Evolutionary conservation across 140 eudicot species (phyloP).

Genomic region (Senecio squalidus): DNA sequence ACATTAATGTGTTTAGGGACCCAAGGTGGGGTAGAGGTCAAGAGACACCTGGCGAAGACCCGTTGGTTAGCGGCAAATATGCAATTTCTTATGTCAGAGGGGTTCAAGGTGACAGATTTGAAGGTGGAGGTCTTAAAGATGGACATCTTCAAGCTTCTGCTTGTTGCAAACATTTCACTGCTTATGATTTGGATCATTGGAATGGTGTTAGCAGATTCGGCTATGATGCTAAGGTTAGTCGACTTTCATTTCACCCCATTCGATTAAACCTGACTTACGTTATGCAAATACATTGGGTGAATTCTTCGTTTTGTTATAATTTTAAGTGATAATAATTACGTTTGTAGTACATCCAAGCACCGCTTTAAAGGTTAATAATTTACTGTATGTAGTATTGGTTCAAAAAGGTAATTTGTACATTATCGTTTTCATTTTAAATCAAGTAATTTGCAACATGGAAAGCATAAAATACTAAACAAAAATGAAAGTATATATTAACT

Average conservation of each 20-base stretch:
- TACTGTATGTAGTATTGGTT: neutral
- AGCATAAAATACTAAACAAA: slow-evolving; percentile 1
- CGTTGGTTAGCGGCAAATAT: slow-evolving; percentile 62
- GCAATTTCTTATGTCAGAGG: slow-evolving; percentile 86
- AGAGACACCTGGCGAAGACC: slow-evolving; percentile 98
- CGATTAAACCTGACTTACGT: neutral
- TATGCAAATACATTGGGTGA: neutral
- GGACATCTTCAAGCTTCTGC: slow-evolving; percentile 90
- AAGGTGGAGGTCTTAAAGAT: slow-evolving; percentile 61
- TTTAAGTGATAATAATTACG: neutral
- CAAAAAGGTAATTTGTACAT: neutral
- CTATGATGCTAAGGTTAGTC: slow-evolving; percentile 72
- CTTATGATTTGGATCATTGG: slow-evolving; percentile 94
- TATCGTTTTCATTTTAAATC: too few relatives aligned
- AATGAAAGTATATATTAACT: neutral
- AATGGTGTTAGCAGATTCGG: slow-evolving; percentile 57
- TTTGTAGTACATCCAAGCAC: neutral
- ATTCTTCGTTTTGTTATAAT: neutral
- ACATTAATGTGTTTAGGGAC: slow-evolving; percentile 88
- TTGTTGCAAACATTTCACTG: slow-evolving; percentile 96
- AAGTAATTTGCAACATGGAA: too few relatives aligned
- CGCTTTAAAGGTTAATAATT: too few relatives aligned
- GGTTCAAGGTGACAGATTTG: slow-evolving; percentile 72
- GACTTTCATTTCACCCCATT: slow-evolving; percentile 9
- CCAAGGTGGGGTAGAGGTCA: slow-evolving; percentile 99